Conservation (phyloP, 2,329 filamentous ascomycete genomes). For the Chaetoscypha palmicola region DNA sequence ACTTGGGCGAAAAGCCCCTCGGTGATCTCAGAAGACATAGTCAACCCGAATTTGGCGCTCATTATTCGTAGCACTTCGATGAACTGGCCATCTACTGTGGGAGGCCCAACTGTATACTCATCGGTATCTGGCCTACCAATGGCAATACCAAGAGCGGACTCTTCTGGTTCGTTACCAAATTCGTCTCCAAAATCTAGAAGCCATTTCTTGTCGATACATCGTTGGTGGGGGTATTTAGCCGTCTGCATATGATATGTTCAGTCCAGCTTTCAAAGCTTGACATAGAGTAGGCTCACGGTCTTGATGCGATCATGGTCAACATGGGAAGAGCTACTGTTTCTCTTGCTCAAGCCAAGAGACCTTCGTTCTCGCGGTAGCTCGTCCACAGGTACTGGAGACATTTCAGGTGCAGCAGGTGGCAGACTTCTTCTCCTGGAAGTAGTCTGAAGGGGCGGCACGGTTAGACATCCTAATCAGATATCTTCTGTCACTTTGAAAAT, state of each 20-base stretch:
- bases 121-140: background rate
- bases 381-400: background rate
- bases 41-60: background rate
- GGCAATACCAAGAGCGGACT: background rate
- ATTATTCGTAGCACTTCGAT: background rate
- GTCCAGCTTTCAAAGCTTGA: background rate
- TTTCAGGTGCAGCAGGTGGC: background rate
- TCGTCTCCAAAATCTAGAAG: background rate
- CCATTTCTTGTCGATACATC: background rate
- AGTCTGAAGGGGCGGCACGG: background rate
- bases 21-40: slow-evolving; percentile 1
- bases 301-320: background rate
- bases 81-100: background rate
- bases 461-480: background rate
- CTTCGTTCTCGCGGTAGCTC: background rate
- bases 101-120: background rate
- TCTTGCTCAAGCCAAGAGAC: background rate
- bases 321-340: background rate
- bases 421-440: background rate
- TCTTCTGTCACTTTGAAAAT: background rate
- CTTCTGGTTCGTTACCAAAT: background rate
- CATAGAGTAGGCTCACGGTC: background rate
- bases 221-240: background rate
- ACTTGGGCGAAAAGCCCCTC: slow-evolving; percentile 15
- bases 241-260: background rate